Evolutionary conservation across 2,329 filamentous ascomycete genomes (phyloP), one percentile per base, ranked within the genome.

Genomic region (Lachnum nothofagi): DNA sequence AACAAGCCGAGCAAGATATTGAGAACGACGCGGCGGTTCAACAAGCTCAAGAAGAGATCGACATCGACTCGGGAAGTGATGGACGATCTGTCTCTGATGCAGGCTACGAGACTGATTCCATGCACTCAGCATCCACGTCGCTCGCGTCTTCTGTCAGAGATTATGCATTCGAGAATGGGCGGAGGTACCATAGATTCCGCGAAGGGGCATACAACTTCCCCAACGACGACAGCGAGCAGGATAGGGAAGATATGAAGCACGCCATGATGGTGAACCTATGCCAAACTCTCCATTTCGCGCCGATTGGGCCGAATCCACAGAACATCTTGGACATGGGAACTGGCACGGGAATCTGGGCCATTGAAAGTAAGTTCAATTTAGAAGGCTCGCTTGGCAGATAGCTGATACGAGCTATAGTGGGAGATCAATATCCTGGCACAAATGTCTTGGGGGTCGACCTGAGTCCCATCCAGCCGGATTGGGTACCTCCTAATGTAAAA

Each of bases 181-280:
- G 78, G 20, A 70, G 78, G 22, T 82, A 82, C 50, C 78, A 80
- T 57, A 70, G 70, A 35, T 79, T 76, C 58, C 68, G 76, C 16
- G 75, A 77, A 48, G 77, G 76, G 5, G 59, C 63, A 9, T 82
- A 82, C 57, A 75, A 75, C 46, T 79, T 81, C 42, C 79, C 79
- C 22, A 82, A 81, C 47, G 79, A 82, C 51, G 78, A 80, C 42
- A 65, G 72, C 4, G 79, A 82, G 63, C 77, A 80, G 60, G 77
- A 80, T 54, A 67, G 77, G 31, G 73, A 79, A 55, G 76, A 80
- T 44, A 72, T 81, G 70, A 78, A 63, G 44, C 61, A 64, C 53
- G 56, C 53, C 5, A 63, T 60, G 57, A 53, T 64, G 42, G 52
- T 62, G 16, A 58, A 60, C 43, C 48, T 63, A 3, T 51, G 56